Conservation (phyloP, 225 moss, liverwort and hornwort genomes). For the Antitrichia curtipendula region DNA sequence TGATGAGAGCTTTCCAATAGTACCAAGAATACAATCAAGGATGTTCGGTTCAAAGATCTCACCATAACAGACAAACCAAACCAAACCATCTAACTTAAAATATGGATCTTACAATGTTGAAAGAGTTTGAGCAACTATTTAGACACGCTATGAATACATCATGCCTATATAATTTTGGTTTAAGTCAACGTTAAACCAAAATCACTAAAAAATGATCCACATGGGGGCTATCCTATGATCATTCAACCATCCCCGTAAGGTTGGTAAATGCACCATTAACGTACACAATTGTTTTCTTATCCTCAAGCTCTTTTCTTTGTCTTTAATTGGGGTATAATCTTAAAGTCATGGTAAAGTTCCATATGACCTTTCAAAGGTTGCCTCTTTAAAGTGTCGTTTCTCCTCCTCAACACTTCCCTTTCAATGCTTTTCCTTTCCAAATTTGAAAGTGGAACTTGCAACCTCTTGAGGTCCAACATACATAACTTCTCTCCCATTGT, state of each 20-base stretch:
- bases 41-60: rapidly evolving
- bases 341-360: background rate
- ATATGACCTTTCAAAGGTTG: background rate
- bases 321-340: too few species aligned
- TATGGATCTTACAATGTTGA: background rate
- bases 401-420: background rate
- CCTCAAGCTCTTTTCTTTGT: background rate
- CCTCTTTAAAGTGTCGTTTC: background rate
- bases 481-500: background rate
- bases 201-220: background rate
- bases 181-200: background rate
- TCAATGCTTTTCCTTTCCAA: background rate
- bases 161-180: background rate
- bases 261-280: background rate
- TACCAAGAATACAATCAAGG: rapidly evolving
- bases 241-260: background rate
- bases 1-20: too few species aligned
- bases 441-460: background rate
- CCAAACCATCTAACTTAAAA: background rate
- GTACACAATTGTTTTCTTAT: rapidly evolving
- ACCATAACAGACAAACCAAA: background rate
- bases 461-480: background rate
- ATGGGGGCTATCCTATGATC: background rate
- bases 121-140: background rate
- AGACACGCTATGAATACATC: background rate